These are phyloP conservation scores for Neurospora sp. DNA, from an alignment of 2,329 filamentous ascomycete genomes.

Conservation along the genomic window DNA sequence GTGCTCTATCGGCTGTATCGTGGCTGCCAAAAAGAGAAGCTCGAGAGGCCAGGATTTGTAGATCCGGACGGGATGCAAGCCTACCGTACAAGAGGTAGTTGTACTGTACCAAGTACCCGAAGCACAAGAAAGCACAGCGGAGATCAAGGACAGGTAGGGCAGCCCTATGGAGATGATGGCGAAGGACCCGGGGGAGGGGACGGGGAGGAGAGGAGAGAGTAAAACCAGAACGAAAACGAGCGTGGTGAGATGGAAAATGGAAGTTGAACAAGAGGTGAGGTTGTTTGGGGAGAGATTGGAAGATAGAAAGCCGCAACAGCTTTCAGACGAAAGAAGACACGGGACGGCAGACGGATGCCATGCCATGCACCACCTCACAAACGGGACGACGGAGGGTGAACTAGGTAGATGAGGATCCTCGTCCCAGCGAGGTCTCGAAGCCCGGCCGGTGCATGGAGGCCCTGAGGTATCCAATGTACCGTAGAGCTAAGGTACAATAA, in stretches of 20 bases:
- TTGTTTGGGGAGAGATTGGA: neutral
- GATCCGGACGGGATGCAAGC: neutral
- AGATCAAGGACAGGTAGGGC: neutral
- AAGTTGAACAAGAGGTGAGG: neutral
- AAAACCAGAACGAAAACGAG: neutral
- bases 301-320: neutral
- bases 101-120: neutral
- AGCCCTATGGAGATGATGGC: neutral
- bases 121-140: neutral
- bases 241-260: neutral
- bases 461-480: neutral
- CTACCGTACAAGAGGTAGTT: neutral
- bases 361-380: neutral
- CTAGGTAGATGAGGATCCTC: neutral
- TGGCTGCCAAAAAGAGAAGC: neutral
- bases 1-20: neutral
- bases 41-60: neutral
- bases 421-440: neutral
- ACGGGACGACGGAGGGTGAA: neutral
- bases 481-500: neutral
- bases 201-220: neutral
- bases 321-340: neutral
- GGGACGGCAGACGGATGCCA: neutral
- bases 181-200: neutral
- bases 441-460: neutral